Evolutionary conservation across 2,329 filamentous ascomycete species (phyloP).

Genomic region (Colletotrichum sansevieriae): DNA sequence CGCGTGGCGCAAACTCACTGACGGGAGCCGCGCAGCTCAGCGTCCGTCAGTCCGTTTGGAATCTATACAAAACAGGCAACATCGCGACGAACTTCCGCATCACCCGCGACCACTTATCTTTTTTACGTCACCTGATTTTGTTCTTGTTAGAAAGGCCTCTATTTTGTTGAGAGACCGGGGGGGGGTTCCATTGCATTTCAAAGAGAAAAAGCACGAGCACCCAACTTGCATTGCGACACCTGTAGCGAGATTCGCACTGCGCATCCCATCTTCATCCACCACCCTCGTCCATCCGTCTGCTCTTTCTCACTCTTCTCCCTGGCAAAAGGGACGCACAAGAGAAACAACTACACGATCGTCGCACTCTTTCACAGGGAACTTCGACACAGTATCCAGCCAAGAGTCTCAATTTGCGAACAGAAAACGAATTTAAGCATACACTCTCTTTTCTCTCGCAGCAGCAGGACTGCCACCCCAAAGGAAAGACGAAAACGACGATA

Average conservation of each 20-base stretch:
- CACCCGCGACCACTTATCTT: too few species aligned
- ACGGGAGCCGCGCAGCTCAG: too few species aligned
- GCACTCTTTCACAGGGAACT: too few species aligned
- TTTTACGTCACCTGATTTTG: too few species aligned
- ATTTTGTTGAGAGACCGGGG: not conserved
- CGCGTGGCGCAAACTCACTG: too few species aligned
- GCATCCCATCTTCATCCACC: constrained; percentile 15
- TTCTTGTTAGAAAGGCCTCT: too few species aligned
- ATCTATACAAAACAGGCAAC: not conserved
- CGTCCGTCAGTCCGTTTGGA: not conserved
- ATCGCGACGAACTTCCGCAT: not conserved
- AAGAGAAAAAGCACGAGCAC: constrained; percentile 2
- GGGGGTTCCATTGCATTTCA: constrained; percentile 8
- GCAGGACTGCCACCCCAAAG: not conserved
- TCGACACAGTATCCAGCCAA: too few species aligned
- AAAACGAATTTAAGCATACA: not conserved
- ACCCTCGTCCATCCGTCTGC: not conserved
- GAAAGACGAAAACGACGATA: not conserved
- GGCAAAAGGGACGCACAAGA: not conserved
- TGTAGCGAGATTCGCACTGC: constrained; percentile 37
- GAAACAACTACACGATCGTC: too few species aligned
- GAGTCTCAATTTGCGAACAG: too few species aligned
- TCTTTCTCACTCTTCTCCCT: not conserved
- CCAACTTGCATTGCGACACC: constrained; percentile 30
- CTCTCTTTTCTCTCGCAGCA: not conserved